Evolutionary conservation across 176 grass and related monocot genomes (phyloP).

Genomic region (Alloteropsis semialata): DNA sequence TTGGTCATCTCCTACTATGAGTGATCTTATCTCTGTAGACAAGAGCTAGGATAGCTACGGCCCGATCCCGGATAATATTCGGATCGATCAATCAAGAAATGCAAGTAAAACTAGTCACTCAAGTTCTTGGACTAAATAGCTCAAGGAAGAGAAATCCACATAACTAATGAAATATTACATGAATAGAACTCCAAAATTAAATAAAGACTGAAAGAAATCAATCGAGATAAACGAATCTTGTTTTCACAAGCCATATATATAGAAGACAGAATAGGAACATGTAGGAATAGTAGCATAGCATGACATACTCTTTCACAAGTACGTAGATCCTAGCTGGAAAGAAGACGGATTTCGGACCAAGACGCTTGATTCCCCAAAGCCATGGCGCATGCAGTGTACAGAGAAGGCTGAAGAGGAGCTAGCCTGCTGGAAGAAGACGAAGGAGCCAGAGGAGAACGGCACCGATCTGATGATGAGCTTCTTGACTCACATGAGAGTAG

Average conservation of each 20-base stretch:
- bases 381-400: constrained; percentile 31
- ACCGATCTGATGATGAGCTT: constrained; percentile 52
- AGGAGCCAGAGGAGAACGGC: neutral
- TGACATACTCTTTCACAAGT: constrained; percentile 44
- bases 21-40: neutral
- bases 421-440: neutral
- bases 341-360: constrained; percentile 58
- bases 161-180: neutral
- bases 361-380: constrained; percentile 64
- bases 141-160: constrained; percentile 2
- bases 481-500: constrained; percentile 26
- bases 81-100: constrained; percentile 21
- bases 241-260: constrained; percentile 16
- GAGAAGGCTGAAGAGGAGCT: constrained; percentile 15
- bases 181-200: constrained; percentile 3
- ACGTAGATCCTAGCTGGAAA: constrained; percentile 37
- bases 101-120: neutral
- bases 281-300: constrained; percentile 13
- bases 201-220: constrained; percentile 6
- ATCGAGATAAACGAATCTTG: neutral
- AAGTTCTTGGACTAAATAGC: neutral
- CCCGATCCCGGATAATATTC: neutral
- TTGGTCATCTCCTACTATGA: neutral
- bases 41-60: neutral
- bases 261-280: constrained; percentile 14